phyloP scores from a whole-genome alignment of 169 alveolate species.

The Cryptosporidium parvum region DNA sequence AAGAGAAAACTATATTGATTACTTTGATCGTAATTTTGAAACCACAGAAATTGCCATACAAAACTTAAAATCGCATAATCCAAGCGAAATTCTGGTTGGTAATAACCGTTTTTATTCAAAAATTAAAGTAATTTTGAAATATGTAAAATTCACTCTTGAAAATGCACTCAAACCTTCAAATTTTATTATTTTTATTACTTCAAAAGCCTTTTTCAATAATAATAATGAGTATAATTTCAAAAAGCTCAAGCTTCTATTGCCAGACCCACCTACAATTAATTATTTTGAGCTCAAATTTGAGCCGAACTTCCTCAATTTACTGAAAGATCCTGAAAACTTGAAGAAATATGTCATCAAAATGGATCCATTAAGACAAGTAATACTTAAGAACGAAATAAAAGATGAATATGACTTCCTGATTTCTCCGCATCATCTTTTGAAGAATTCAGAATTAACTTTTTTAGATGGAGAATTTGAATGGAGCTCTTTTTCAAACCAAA shows the following conservation, averaged over 20 bases:
- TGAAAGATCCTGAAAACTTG: slow-evolving; percentile 15
- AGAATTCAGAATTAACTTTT: slow-evolving; percentile 57
- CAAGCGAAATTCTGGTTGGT: slow-evolving; percentile 65
- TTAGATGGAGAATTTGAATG: slow-evolving; percentile 61
- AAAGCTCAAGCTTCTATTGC: neutral
- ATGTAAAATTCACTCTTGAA: slow-evolving; percentile 48
- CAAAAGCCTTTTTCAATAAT: slow-evolving; percentile 1
- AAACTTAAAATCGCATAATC: slow-evolving; percentile 54
- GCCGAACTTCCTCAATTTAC: slow-evolving; percentile 9
- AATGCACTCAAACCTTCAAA: slow-evolving; percentile 46
- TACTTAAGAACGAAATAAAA: neutral
- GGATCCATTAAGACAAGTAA: slow-evolving; percentile 38
- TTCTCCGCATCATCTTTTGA: slow-evolving; percentile 31
- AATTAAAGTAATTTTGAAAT: slow-evolving; percentile 13
- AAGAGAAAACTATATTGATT: slow-evolving; percentile 37
- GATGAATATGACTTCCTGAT: slow-evolving; percentile 30
- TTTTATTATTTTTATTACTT: slow-evolving; percentile 23
- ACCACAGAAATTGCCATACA: slow-evolving; percentile 49
- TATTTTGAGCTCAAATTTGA: slow-evolving; percentile 47
- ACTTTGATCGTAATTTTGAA: slow-evolving; percentile 43
- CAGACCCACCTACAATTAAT: neutral
- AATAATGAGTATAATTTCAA: neutral
- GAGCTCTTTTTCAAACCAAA: neutral
- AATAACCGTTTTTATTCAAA: slow-evolving; percentile 57
- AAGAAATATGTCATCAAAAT: slow-evolving; percentile 32